Evolutionary conservation across 345 rosid genomes (phyloP).

Genomic region (Garcia nutans): DNA sequence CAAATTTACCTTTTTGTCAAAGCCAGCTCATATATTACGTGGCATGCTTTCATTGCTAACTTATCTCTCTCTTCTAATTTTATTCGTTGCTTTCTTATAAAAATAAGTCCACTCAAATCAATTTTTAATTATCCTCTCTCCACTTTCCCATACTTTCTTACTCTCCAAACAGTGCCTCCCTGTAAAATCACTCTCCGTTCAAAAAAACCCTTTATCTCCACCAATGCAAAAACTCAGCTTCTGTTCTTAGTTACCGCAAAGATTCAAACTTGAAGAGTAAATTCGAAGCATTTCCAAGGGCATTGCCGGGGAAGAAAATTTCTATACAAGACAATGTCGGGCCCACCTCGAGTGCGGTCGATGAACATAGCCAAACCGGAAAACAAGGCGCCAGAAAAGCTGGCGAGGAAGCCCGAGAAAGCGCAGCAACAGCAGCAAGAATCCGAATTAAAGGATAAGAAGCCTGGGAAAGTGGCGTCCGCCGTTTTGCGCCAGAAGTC

Average conservation of each 20-base stretch:
- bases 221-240: not conserved
- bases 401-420: conserved; percentile 39
- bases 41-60: conserved; percentile 10
- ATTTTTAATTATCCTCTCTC: not conserved
- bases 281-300: not conserved
- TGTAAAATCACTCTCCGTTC: not conserved
- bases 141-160: conserved; percentile 6
- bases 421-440: conserved; percentile 21
- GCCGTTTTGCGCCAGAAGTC: conserved; percentile 19
- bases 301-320: not conserved
- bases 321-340: conserved; percentile 44
- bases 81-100: not conserved
- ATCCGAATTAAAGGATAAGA: conserved; percentile 37
- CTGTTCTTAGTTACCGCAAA: not conserved
- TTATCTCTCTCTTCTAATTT: not conserved
- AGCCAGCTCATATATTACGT: not conserved
- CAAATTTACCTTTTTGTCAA: not conserved
- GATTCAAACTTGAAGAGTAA: not conserved
- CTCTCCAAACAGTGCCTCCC: conserved; percentile 1
- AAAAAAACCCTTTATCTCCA: too few species aligned
- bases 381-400: conserved; percentile 52
- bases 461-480: conserved; percentile 18
- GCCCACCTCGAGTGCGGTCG: conserved; percentile 54
- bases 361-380: conserved; percentile 46
- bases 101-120: not conserved